A percentile compares a stretch with the other conserved stretches of the same genome.
Conservation (phyloP, 2,329 filamentous ascomycete species). For the Epichloe sylvatica region DNA sequence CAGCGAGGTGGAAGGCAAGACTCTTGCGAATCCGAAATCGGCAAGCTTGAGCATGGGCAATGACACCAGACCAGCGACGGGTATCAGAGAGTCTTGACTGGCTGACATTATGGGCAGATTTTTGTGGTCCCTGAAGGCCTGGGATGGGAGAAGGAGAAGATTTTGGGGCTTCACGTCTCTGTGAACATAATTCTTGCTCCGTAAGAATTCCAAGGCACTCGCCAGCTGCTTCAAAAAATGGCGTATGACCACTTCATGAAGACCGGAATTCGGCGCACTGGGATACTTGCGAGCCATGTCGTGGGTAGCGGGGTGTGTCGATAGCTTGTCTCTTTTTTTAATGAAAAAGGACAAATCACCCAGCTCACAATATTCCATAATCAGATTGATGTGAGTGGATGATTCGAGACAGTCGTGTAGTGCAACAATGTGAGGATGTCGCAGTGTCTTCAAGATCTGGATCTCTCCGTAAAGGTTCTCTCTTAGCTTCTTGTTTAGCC, state of each 20-base stretch:
- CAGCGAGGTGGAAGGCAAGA: slow-evolving; percentile 76
- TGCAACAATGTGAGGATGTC: slow-evolving; percentile 93
- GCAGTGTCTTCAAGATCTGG: slow-evolving; percentile 80
- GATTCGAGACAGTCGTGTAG: slow-evolving; percentile 90
- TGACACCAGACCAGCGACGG: slow-evolving; percentile 65
- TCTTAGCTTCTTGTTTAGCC: slow-evolving; percentile 89
- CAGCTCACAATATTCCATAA: slow-evolving; percentile 97
- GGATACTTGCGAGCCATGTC: slow-evolving; percentile 93
- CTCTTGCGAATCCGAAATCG: slow-evolving; percentile 95
- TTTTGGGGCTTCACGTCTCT: slow-evolving; percentile 98
- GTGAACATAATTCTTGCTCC: slow-evolving; percentile 77
- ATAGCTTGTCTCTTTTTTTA: slow-evolving; percentile 70
- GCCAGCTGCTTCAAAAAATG: slow-evolving; percentile 94
- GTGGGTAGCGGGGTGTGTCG: slow-evolving; percentile 64
- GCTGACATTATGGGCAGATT: slow-evolving; percentile 53
- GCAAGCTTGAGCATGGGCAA: slow-evolving; percentile 95
- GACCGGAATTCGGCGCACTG: slow-evolving; percentile 64
- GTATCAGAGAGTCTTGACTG: slow-evolving; percentile 67
- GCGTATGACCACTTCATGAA: slow-evolving; percentile 90
- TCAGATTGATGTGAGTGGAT: slow-evolving; percentile 76
- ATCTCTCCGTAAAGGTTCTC: slow-evolving; percentile 95
- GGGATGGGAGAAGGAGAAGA: slow-evolving; percentile 72
- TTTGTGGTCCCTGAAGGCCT: slow-evolving; percentile 48
- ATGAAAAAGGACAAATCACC: slow-evolving; percentile 97
- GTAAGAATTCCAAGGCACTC: slow-evolving; percentile 80